These are phyloP conservation scores for Tricholoma matsutake DNA, from an alignment of 768 basidiomycete genomes.

Conservation along the genomic window DNA sequence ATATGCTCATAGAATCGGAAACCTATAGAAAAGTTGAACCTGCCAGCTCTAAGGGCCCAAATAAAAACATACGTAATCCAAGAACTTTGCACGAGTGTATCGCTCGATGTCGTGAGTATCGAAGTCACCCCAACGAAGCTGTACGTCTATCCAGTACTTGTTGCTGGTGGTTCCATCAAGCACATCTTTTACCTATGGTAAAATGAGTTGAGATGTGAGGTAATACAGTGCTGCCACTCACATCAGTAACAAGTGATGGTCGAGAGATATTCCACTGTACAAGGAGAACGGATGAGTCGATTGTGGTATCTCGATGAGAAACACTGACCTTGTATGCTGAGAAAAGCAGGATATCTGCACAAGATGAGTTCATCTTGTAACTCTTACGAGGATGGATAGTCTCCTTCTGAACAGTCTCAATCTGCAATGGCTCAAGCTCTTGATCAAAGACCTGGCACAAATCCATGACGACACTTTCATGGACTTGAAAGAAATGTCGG, in stretches of 20 bases:
- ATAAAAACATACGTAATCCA: slow-evolving; percentile 77
- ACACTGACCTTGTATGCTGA: slow-evolving; percentile 76
- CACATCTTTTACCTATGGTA: slow-evolving; percentile 78
- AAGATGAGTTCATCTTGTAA: slow-evolving; percentile 99
- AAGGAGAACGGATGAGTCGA: background rate
- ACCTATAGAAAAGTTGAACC: slow-evolving; percentile 47
- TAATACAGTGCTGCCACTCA: slow-evolving; percentile 31
- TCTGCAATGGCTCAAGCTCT: slow-evolving; percentile 95
- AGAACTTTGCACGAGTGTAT: slow-evolving; percentile 97
- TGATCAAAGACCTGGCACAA: slow-evolving; percentile 99
- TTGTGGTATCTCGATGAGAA: background rate
- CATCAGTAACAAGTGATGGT: slow-evolving; percentile 93
- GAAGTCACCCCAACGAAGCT: slow-evolving; percentile 96
- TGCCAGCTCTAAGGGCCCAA: background rate
- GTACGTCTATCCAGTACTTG: slow-evolving; percentile 98
- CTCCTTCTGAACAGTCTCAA: slow-evolving; percentile 99
- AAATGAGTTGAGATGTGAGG: background rate
- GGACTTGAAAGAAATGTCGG: slow-evolving; percentile 45
- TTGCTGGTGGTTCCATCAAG: slow-evolving; percentile 97
- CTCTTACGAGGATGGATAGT: slow-evolving; percentile 99
- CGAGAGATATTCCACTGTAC: slow-evolving; percentile 94
- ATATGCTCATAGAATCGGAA: slow-evolving; percentile 97
- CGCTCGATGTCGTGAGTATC: slow-evolving; percentile 99
- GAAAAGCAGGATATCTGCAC: slow-evolving; percentile 96
- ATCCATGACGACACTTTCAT: slow-evolving; percentile 93